phyloP scores from a whole-genome alignment of 2,329 filamentous ascomycete genomes.

The Aspergillus phoenicis region DNA sequence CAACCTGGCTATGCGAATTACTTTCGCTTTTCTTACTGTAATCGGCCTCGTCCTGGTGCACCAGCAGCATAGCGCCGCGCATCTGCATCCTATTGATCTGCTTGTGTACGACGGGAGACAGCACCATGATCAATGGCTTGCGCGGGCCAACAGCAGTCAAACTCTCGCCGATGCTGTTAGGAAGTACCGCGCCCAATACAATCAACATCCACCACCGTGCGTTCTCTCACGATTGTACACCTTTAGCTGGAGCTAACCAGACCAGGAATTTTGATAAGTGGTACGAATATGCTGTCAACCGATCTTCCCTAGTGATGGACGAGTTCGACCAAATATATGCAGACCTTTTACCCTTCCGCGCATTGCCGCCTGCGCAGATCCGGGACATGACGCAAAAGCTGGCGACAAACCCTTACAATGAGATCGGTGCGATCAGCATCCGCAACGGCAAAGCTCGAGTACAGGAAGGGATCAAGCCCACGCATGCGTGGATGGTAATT shows the following conservation, averaged over 20 bases:
- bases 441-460: constrained; percentile 56
- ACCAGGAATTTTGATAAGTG: constrained; percentile 59
- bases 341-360: constrained; percentile 60
- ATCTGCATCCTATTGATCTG: constrained; percentile 58
- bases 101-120: constrained; percentile 55
- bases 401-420: constrained; percentile 57
- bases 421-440: constrained; percentile 59
- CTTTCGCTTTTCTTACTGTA: constrained; percentile 47
- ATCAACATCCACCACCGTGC: constrained; percentile 58
- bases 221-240: constrained; percentile 15
- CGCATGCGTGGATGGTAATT: constrained; percentile 62
- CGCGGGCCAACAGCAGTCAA: constrained; percentile 51
- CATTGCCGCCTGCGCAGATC: constrained; percentile 54
- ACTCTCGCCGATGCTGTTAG: constrained; percentile 53
- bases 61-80: constrained; percentile 43
- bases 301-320: constrained; percentile 58
- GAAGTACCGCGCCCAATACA: constrained; percentile 57
- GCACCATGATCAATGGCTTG: constrained; percentile 53
- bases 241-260: constrained; percentile 12
- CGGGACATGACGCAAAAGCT: constrained; percentile 56
- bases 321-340: constrained; percentile 62
- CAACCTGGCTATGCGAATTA: constrained; percentile 37
- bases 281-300: constrained; percentile 58
- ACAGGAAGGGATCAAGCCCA: constrained; percentile 54
- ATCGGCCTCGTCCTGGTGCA: constrained; percentile 45